phyloP scores from a whole-genome alignment of 2,329 filamentous ascomycete genomes.

The Fusarium bulbicola region DNA sequence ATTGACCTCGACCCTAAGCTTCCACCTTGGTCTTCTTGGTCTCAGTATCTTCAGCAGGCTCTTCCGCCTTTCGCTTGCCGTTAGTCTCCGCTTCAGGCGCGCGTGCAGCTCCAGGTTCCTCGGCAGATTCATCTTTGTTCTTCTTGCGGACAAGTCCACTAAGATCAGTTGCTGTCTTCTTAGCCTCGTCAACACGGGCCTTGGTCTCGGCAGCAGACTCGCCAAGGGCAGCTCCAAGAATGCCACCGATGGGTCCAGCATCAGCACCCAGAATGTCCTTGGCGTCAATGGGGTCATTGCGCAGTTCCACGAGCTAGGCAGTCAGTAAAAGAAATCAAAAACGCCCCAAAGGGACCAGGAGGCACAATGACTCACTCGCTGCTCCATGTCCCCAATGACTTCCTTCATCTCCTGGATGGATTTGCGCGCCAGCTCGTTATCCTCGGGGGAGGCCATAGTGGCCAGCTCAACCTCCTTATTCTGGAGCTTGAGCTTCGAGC shows the following conservation, averaged over 20 bases:
- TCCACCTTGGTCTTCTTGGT: constrained; percentile 51
- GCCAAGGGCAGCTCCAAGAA: constrained; percentile 71
- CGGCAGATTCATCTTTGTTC: constrained; percentile 48
- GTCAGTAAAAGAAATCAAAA: not conserved
- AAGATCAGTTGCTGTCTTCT: constrained; percentile 77
- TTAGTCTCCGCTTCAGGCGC: constrained; percentile 49
- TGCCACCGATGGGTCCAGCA: constrained; percentile 60
- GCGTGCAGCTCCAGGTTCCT: constrained; percentile 37
- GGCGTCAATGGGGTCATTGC: constrained; percentile 62
- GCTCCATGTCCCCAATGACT: constrained; percentile 81
- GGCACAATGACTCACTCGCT: constrained; percentile 63
- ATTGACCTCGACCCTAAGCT: constrained; percentile 19
- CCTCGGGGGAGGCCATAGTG: constrained; percentile 70
- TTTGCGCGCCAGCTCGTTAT: constrained; percentile 69
- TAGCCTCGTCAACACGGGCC: constrained; percentile 75
- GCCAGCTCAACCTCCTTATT: constrained; percentile 74
- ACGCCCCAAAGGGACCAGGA: not conserved
- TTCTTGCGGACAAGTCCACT: constrained; percentile 80
- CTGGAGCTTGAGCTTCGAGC: constrained; percentile 75
- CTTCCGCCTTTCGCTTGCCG: constrained; percentile 49
- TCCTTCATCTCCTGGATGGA: constrained; percentile 79
- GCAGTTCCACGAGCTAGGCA: constrained; percentile 72
- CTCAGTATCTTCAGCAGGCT: constrained; percentile 39
- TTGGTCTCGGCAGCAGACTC: constrained; percentile 68
- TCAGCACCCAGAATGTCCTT: constrained; percentile 51